Evolutionary conservation across 345 rosid species (phyloP), one percentile per base, ranked within the genome.

Genomic region (Pistacia atlantica): DNA sequence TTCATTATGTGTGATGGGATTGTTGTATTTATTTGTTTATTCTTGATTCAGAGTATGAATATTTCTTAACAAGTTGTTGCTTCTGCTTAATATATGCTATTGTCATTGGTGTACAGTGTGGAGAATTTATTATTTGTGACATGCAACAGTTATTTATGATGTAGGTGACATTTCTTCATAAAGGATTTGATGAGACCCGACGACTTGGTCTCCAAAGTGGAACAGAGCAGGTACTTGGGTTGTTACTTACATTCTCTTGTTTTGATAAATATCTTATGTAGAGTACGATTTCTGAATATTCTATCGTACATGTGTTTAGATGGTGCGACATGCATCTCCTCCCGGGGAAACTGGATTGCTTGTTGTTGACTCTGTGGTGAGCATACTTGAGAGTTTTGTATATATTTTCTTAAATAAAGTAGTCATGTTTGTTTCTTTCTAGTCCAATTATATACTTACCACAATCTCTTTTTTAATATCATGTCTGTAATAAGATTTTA

Each of bases 101-200:
- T 64, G 17, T 2, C 7, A 52, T 62, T 69, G 9, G 48, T 54
- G 11, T 52, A 56, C 42, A 59, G 20, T 37, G 14, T 63, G 38
- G 65, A 46, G 67, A 49, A 9, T 46, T 74, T 18, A 46, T 38
- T 18, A 3, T 65, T 38, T 69, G 48, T 55, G 52, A 22, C 49
- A 71, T 72, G 35, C 57, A 28, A 77, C 58, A 45, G 20, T 63
- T 73, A 12, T 71, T 80, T 76, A 61, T 79, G 48, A 38, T 78
- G 56, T 66, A 95, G 99, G 84, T 86, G 71, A 95, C 98, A 59
- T 92, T 95, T 82, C 66, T 93, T 62, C 98, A 95, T 77, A 95
- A 95, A 88, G 99, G 99, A 58, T 95, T 95, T 79, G 99, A 95
- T 73, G 99, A 95, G 85, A 93, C 91, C 79, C 94, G 98, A 49